Percentiles rank a stretch among this genome's conserved stretches.
These are phyloP conservation scores for Eutrema salsugineum DNA, from an alignment of 441 rosid species.

Conservation along the genomic window DNA sequence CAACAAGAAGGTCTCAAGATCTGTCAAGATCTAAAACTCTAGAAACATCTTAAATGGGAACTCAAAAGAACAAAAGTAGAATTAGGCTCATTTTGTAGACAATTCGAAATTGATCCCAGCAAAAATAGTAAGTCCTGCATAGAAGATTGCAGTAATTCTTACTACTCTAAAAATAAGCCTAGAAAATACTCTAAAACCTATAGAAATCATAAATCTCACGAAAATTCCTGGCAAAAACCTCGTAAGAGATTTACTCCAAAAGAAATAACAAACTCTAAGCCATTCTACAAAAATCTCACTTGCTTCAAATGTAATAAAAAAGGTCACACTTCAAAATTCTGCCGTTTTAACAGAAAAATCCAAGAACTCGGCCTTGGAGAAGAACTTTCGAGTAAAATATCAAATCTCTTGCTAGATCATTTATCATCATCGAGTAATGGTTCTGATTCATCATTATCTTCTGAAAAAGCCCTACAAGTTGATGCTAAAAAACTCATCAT, in stretches of 20 bases:
- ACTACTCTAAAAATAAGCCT: too few species aligned
- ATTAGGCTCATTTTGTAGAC: too few species aligned
- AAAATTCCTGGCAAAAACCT: background rate
- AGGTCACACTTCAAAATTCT: background rate
- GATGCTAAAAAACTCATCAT: background rate
- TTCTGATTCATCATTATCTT: background rate
- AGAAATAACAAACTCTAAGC: background rate
- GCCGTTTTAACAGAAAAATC: background rate
- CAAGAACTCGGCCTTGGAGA: background rate
- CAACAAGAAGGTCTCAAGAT: too few species aligned
- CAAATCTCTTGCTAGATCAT: background rate
- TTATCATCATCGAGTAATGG: background rate
- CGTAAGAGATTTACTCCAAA: background rate
- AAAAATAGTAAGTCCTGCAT: too few species aligned
- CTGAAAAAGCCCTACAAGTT: background rate
- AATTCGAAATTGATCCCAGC: too few species aligned
- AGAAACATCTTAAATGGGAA: too few species aligned
- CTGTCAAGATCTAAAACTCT: too few species aligned
- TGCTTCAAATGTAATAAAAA: background rate
- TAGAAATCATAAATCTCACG: background rate
- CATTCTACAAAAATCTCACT: background rate
- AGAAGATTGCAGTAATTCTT: too few species aligned
- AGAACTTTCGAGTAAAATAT: background rate
- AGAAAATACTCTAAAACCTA: background rate
- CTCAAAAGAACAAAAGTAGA: too few species aligned